Evolutionary conservation across 2,329 filamentous ascomycete species (phyloP).

Genomic region (Cladophialophora psammophila): DNA sequence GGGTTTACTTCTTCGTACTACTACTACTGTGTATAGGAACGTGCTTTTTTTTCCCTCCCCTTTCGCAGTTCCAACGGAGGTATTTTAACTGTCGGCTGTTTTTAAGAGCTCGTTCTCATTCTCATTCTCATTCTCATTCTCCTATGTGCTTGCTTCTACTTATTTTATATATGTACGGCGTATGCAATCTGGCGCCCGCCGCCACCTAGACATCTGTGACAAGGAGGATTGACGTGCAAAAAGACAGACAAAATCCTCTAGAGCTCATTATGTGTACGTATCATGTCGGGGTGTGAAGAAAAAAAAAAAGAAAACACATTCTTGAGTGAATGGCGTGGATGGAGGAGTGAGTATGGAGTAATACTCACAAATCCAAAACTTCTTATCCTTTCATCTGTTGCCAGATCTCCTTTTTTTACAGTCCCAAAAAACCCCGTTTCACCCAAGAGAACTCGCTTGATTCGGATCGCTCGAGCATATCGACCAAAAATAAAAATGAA

Average conservation of each 20-base stretch:
- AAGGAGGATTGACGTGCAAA: neutral
- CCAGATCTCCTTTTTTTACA: neutral
- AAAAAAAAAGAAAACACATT: neutral
- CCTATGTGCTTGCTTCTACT: neutral
- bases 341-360: neutral
- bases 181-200: too few species aligned
- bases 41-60: too few species aligned
- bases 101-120: neutral
- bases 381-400: slow-evolving; percentile 1
- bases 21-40: too few species aligned
- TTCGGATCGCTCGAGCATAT: neutral
- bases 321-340: neutral
- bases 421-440: neutral
- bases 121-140: neutral
- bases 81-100: too few species aligned
- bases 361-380: neutral
- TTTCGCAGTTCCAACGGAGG: too few species aligned
- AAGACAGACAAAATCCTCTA: neutral
- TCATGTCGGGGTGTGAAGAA: neutral
- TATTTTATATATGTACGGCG: neutral
- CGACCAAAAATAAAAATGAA: neutral
- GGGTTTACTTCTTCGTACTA: too few species aligned
- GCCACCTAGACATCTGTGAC: too few species aligned
- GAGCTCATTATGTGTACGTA: neutral
- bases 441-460: neutral